phyloP scores from a whole-genome alignment of 306 rosid genomes.

The Casuarina cunninghamiana region DNA sequence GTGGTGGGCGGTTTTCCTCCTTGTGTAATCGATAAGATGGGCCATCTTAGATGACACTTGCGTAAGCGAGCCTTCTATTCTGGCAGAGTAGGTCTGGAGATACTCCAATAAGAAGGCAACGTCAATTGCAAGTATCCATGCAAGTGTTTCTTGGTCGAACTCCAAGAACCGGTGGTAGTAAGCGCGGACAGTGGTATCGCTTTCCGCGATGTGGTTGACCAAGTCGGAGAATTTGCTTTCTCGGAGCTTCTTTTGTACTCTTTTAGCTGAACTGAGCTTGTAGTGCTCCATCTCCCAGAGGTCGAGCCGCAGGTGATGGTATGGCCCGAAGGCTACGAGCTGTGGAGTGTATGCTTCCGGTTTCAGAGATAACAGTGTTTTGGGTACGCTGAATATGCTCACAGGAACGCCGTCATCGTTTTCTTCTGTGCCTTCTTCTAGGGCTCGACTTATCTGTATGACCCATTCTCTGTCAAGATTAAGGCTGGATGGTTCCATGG shows the following conservation, averaged over 20 bases:
- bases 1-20: background rate
- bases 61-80: background rate
- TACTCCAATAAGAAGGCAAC: conserved; percentile 6
- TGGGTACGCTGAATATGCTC: no score
- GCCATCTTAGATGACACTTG: background rate
- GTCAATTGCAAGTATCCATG: conserved; percentile 17
- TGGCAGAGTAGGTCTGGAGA: background rate
- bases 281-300: conserved; percentile 9
- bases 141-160: background rate
- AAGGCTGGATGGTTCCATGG: background rate
- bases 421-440: conserved; percentile 1
- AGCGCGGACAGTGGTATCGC: background rate
- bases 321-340: conserved; percentile 7
- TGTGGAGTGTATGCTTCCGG: conserved; percentile 15
- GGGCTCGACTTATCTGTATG: background rate
- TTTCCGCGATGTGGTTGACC: background rate
- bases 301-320: conserved; percentile 17
- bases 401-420: background rate
- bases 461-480: conserved; percentile 12
- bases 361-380: background rate
- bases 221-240: background rate
- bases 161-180: conserved; percentile 16
- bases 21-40: background rate
- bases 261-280: conserved; percentile 6
- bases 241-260: background rate